These are phyloP conservation scores for Trametes cubensis DNA, from an alignment of 768 basidiomycete species.

Conservation along the genomic window DNA sequence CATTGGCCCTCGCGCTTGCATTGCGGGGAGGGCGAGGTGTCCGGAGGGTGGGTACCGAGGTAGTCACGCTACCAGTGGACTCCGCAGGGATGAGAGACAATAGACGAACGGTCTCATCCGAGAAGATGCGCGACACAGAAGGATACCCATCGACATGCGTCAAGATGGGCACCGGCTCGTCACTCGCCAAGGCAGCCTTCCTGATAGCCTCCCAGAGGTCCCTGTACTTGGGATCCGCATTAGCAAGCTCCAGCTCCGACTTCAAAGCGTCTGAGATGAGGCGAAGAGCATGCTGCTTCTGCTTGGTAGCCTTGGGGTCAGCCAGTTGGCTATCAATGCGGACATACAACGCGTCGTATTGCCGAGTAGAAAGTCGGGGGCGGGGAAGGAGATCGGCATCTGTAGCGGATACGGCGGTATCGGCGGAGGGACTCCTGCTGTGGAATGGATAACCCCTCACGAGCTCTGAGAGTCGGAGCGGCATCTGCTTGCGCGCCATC, in stretches of 20 bases:
- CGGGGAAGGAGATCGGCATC: constrained; percentile 55
- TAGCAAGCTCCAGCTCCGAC: constrained; percentile 34
- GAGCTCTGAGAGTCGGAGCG: constrained; percentile 70
- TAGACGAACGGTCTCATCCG: constrained; percentile 66
- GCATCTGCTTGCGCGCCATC: constrained; percentile 55
- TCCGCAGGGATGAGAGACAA: constrained; percentile 54
- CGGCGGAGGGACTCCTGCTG: constrained; percentile 30
- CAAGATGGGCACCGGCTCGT: constrained; percentile 21
- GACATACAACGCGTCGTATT: constrained; percentile 65
- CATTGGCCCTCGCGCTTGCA: constrained; percentile 9
- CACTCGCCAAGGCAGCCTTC: constrained; percentile 37
- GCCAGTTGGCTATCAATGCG: constrained; percentile 61
- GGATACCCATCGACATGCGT: constrained; percentile 40
- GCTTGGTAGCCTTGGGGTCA: constrained; percentile 34
- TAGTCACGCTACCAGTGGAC: constrained; percentile 32
- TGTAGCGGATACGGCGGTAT: constrained; percentile 27
- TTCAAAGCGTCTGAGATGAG: constrained; percentile 68
- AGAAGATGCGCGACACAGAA: constrained; percentile 55
- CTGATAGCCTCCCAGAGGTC: constrained; percentile 61
- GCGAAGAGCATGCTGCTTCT: constrained; percentile 55
- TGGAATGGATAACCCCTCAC: constrained; percentile 69
- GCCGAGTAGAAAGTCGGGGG: constrained; percentile 70
- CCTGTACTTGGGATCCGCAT: constrained; percentile 37
- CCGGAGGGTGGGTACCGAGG: constrained; percentile 33
- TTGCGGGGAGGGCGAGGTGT: constrained; percentile 30